Conservation (phyloP, 805 yeast genomes). For the Priceomyces medius region DNA sequence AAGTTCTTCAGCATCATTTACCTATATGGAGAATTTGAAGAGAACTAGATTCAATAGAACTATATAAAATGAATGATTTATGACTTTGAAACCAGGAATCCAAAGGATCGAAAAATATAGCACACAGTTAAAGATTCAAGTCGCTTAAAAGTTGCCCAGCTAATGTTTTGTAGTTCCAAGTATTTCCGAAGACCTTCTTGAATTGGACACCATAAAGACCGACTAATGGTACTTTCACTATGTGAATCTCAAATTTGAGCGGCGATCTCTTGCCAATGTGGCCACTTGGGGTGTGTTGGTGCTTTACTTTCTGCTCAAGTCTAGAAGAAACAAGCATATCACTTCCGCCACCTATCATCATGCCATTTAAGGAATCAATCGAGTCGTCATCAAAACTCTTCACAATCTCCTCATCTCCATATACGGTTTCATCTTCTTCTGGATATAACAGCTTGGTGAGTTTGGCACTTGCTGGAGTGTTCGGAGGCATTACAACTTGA, state of each 20-base stretch:
- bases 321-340: slow-evolving; percentile 64
- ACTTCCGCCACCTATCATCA: slow-evolving; percentile 47
- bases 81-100: not conserved
- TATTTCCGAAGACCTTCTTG: slow-evolving; percentile 88
- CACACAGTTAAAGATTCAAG: slow-evolving; percentile 49
- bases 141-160: slow-evolving; percentile 81
- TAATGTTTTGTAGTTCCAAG: slow-evolving; percentile 90
- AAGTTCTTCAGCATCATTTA: no score
- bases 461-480: slow-evolving; percentile 54
- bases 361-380: slow-evolving; percentile 53
- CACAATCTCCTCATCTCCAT: slow-evolving; percentile 29
- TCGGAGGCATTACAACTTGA: slow-evolving; percentile 45
- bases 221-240: slow-evolving; percentile 88
- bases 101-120: not conserved
- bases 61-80: not conserved
- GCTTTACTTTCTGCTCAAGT: slow-evolving; percentile 49
- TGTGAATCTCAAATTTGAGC: slow-evolving; percentile 83
- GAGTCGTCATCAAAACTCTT: slow-evolving; percentile 54
- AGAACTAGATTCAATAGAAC: not conserved
- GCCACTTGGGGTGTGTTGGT: slow-evolving; percentile 30
- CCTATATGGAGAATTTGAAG: no score
- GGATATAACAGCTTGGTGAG: slow-evolving; percentile 28
- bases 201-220: slow-evolving; percentile 92
- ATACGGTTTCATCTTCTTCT: slow-evolving; percentile 28
- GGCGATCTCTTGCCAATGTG: slow-evolving; percentile 42